These are phyloP conservation scores for Westerdykella sp. DNA, from an alignment of 2,329 filamentous ascomycete genomes.

Conservation along the genomic window DNA sequence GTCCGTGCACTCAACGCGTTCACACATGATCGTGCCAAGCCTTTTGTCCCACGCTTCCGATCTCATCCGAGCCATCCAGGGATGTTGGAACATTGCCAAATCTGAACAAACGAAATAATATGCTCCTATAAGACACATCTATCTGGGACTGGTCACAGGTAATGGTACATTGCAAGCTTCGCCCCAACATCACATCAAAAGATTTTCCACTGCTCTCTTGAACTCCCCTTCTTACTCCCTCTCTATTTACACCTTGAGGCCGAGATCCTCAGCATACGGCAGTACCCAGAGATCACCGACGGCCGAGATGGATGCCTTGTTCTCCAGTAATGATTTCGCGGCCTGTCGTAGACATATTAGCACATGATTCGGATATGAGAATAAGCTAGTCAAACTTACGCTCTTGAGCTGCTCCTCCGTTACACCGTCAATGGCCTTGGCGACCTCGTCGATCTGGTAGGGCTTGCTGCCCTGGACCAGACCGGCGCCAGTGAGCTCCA, in stretches of 20 bases:
- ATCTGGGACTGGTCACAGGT: conserved; percentile 39
- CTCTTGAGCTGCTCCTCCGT: conserved; percentile 77
- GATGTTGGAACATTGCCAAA: too few species aligned
- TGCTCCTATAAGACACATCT: conserved; percentile 34
- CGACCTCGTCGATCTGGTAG: conserved; percentile 74
- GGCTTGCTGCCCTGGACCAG: conserved; percentile 75
- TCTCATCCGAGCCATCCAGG: too few species aligned
- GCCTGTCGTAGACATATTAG: conserved; percentile 50
- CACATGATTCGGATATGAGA: conserved; percentile 2
- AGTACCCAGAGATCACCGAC: conserved; percentile 89
- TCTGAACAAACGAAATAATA: conserved; percentile 22
- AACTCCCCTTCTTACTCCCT: conserved; percentile 15
- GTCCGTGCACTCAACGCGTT: too few species aligned
- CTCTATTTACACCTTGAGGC: conserved; percentile 77
- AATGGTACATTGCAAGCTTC: conserved; percentile 33
- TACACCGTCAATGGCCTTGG: conserved; percentile 73
- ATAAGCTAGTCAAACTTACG: conserved; percentile 50
- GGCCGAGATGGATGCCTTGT: conserved; percentile 80
- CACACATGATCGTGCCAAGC: too few species aligned
- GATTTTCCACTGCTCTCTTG: conserved; percentile 18
- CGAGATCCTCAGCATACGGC: conserved; percentile 90
- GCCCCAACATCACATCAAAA: conserved; percentile 20
- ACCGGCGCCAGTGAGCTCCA: conserved; percentile 78
- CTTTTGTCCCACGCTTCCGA: too few species aligned
- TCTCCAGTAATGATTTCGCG: conserved; percentile 79